Evolutionary conservation across 2,329 filamentous ascomycete species (phyloP), one percentile per base, ranked within the genome.

Genomic region (Aspergillus sp.): DNA sequence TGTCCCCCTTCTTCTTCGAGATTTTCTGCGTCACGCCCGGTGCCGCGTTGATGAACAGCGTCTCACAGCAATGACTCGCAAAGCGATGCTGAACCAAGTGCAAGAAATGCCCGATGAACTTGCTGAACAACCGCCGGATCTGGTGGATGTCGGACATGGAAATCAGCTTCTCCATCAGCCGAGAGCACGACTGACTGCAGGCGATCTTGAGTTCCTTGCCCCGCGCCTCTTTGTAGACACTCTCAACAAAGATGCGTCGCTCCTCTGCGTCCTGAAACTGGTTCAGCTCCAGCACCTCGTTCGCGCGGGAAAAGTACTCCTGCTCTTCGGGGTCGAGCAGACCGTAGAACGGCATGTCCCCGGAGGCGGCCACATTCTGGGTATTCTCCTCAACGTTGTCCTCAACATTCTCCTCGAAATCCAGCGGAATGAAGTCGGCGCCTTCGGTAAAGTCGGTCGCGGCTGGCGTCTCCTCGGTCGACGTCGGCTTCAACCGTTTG

Each of bases 141-240:
- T 97, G 94, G 16, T 78, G 76, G 29, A 87, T 81, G 31, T 84
- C 88, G 23, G 91, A 93, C 58, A 96, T 77, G 49, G 92, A 80
- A 49, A 99, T 95, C 67, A 99, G 75, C 29, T 91, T 83, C 76
- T 99, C 94, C 86, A 97, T 88, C 49, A 99, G 76, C 14, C 94
- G 82, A 47, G 94, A 99, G 74, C 92, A 97, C 3, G 90, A 94
- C 74, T 99, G 94, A 71, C 91, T 96, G 75, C 90, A 94, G 20
- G 92, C 92, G 57, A 99, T 84, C 79, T 97, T 99, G 66, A 99
- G 79, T 72, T 97, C 94, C 74, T 97, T 97, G 56, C 91, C 91
- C 55, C 86, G 80, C 0, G 92, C 91, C 73, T 97, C 93, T 60
- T 83, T 81, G 73, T 89, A 96, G 47, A 97, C 88, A 70, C 88